Base-by-base conservation (phyloP, 2,329 filamentous ascomycete species). In the Xylaria sp. region DNA sequence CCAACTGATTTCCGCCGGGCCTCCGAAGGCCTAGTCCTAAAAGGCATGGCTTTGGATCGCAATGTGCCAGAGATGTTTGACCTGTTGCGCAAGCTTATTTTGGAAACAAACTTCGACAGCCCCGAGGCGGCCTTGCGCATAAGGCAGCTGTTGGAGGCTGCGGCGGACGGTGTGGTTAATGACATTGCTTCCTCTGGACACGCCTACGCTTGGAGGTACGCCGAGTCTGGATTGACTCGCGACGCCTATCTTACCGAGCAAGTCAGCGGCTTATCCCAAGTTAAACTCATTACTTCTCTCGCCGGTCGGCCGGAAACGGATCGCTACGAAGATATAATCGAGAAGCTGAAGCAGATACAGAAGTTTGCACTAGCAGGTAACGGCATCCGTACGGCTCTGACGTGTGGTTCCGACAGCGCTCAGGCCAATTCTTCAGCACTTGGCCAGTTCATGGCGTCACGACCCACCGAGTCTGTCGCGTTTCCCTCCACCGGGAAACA, bases 11-110 rank as follows among this genome's bases (percentile, higher is more conserved):
- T 90, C 50, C 80, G 82, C 24, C 77, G 82, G 21, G 89, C 87
- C 7, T 86, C 83, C 17, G 94, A 99, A 73, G 94, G 94, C 0
- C 76, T 99, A 21, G 84, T 88, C 11, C 87, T 97, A 51, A 87
- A 87, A 2, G 93, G 94, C 16, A 96, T 89, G 77, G 92, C 92
- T 0, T 75, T 99, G 37, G 93, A 99, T 68, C 83, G 88, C 59
- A 96, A 99, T 64, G 85, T 99, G 1, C 88, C 91, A 0, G 88
- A 88, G 50, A 96, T 99, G 92, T 91, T 95, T 65, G 86, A 93
- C 42, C 82, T 99, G 11, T 76, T 99, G 22, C 85, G 86, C 39
- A 90, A 86, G 48, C 77, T 99, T 9, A 83, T 97, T 13, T 76
- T 88, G 22, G 92, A 96, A 63, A 97, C 94, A 1, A 84, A 97